phyloP scores from a whole-genome alignment of 208 protist genomes.

The Angomonas ambiguus region DNA sequence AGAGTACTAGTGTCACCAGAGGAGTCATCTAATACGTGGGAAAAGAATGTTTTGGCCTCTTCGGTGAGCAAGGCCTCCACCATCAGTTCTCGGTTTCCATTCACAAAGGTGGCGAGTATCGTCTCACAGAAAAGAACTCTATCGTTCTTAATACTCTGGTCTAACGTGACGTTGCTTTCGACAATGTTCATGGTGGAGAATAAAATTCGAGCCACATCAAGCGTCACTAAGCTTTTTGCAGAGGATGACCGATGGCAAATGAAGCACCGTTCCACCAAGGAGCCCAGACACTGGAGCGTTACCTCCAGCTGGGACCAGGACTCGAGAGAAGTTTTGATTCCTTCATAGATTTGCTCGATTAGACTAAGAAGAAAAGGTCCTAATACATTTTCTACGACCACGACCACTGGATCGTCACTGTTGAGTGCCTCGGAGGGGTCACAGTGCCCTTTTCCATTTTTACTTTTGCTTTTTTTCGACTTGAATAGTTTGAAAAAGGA shows the following conservation, averaged over 20 bases:
- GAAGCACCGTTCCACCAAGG: conserved; percentile 66
- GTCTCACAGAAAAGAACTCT: conserved; percentile 76
- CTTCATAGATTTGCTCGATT: conserved; percentile 50
- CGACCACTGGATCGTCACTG: conserved; percentile 49
- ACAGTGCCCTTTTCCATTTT: conserved; percentile 1
- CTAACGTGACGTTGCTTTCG: conserved; percentile 55
- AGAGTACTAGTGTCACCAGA: conserved; percentile 47
- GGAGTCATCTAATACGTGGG: conserved; percentile 46
- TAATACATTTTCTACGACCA: conserved; percentile 67
- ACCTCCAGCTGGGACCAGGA: conserved; percentile 73
- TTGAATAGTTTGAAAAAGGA: conserved; percentile 35
- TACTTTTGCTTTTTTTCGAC: conserved; percentile 23
- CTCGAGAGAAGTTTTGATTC: conserved; percentile 41
- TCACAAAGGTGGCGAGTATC: conserved; percentile 41
- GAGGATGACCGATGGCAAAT: conserved; percentile 66
- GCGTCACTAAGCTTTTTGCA: conserved; percentile 45
- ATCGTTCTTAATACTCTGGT: conserved; percentile 48
- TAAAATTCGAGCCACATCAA: conserved; percentile 42
- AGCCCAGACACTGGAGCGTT: conserved; percentile 62
- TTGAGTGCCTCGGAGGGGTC: conserved; percentile 14
- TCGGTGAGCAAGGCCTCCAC: conserved; percentile 43
- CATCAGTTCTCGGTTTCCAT: conserved; percentile 45
- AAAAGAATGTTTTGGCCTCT: conserved; percentile 67
- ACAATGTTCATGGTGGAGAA: conserved; percentile 62
- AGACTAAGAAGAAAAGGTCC: conserved; percentile 58